A percentile compares a stretch with the other conserved stretches of the same genome.
Conservation (phyloP, 352 stramenopile species). For the Ophiocytium majus region DNA sequence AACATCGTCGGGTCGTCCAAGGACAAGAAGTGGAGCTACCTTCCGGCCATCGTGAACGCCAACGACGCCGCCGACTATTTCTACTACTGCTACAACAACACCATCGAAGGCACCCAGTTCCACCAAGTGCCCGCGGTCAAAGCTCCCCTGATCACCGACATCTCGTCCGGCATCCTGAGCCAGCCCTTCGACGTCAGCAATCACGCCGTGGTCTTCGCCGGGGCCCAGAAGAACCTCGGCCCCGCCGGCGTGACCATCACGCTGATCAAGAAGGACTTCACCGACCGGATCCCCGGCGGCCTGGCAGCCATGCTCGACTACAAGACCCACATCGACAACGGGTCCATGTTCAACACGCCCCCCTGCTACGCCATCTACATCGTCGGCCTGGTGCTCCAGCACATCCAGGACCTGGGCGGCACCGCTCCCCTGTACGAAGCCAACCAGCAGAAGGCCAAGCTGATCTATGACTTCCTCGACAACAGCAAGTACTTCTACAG, state of each 20-base stretch:
- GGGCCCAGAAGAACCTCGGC: not conserved
- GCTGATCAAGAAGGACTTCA: not conserved
- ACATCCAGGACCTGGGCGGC: not conserved
- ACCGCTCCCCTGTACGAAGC: not conserved
- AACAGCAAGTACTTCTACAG: not conserved
- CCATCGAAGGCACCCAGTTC: not conserved
- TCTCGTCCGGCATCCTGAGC: not conserved
- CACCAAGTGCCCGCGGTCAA: not conserved
- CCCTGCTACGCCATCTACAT: not conserved
- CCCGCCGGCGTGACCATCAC: not conserved
- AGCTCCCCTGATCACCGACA: not conserved
- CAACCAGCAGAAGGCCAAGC: not conserved
- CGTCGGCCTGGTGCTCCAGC: not conserved
- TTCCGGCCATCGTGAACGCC: not conserved
- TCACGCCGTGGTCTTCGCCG: not conserved
- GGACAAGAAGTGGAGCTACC: not conserved
- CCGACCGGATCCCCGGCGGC: not conserved
- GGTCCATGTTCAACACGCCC: not conserved
- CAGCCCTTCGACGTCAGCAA: not conserved
- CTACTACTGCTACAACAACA: not conserved
- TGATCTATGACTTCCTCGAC: not conserved
- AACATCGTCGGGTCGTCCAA: not conserved
- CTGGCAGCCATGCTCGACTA: not conserved
- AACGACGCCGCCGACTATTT: conserved; percentile 6
- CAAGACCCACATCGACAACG: not conserved